Evolutionary conservation across 2,329 filamentous ascomycete species (phyloP).

Genomic region (Elsinoe necatrix): DNA sequence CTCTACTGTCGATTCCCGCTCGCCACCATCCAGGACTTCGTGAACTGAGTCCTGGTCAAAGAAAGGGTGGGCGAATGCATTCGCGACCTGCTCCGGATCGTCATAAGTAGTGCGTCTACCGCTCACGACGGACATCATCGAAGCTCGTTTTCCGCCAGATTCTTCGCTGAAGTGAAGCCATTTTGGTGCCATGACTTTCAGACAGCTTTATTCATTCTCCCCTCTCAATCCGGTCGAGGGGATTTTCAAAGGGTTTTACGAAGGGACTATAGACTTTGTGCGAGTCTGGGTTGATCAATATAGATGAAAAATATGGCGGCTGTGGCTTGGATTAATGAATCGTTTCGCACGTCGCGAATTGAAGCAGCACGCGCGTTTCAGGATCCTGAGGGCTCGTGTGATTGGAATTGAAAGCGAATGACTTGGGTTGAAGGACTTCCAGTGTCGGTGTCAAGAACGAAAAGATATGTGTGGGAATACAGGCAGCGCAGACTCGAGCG

Average conservation of each 20-base stretch:
- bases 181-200: slow-evolving; percentile 14
- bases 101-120: slow-evolving; percentile 1
- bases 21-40: neutral
- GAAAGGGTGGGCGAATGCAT: slow-evolving; percentile 8
- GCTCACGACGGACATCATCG: slow-evolving; percentile 13
- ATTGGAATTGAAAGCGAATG: slow-evolving; percentile 1
- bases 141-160: slow-evolving; percentile 11
- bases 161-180: slow-evolving; percentile 15
- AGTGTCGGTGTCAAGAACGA: neutral
- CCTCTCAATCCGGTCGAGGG: slow-evolving; percentile 11
- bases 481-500: slow-evolving; percentile 5
- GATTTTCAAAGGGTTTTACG: neutral
- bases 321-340: slow-evolving; percentile 5
- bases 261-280: neutral
- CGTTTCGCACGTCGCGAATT: slow-evolving; percentile 12
- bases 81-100: neutral
- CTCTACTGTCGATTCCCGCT: neutral
- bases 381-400: neutral
- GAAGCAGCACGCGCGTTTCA: slow-evolving; percentile 10
- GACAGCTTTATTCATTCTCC: slow-evolving; percentile 6
- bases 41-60: slow-evolving; percentile 10
- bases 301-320: slow-evolving; percentile 7
- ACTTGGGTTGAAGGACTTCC: slow-evolving; percentile 1
- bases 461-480: neutral
- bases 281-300: slow-evolving; percentile 12